phyloP scores from a whole-genome alignment of 225 moss, liverwort and hornwort species.

The Straminergon stramineum region DNA sequence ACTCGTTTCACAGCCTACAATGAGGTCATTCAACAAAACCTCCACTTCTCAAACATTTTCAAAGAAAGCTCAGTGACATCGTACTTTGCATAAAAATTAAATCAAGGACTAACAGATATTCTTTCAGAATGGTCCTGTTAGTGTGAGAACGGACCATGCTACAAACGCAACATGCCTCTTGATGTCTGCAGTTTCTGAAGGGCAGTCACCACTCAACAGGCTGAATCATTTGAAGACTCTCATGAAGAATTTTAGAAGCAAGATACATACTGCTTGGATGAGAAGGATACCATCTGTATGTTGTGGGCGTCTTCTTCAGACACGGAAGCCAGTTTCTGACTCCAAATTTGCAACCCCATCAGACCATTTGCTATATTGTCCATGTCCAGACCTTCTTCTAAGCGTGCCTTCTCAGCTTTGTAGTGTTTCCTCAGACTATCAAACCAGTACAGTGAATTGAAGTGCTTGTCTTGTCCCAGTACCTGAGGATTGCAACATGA shows the following conservation, averaged over 20 bases:
- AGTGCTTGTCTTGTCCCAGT: slow-evolving; percentile 81
- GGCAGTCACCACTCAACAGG: neutral
- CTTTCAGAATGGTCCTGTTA: neutral
- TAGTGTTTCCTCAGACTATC: slow-evolving; percentile 74
- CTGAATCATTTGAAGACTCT: neutral
- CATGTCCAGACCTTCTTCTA: slow-evolving; percentile 93
- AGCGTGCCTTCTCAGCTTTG: slow-evolving; percentile 55
- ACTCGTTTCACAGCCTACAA: slow-evolving; percentile 76
- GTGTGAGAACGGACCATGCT: neutral
- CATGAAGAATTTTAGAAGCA: neutral
- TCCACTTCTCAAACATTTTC: neutral
- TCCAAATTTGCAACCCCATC: slow-evolving; percentile 93
- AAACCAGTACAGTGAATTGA: slow-evolving; percentile 97
- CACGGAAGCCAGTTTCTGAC: slow-evolving; percentile 89
- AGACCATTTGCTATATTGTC: slow-evolving; percentile 79
- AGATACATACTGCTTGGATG: neutral
- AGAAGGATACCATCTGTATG: slow-evolving; percentile 70
- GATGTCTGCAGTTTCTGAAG: neutral
- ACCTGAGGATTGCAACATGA: slow-evolving; percentile 31
- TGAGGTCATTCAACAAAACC: neutral
- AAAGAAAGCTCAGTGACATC: neutral
- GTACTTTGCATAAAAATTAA: neutral
- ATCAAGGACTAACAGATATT: neutral
- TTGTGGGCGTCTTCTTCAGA: slow-evolving; percentile 96
- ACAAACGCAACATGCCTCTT: neutral